Evolutionary conservation across 2,329 filamentous ascomycete genomes (phyloP), one percentile per base, ranked within the genome.

Genomic region (Fonsecaea erecta): DNA sequence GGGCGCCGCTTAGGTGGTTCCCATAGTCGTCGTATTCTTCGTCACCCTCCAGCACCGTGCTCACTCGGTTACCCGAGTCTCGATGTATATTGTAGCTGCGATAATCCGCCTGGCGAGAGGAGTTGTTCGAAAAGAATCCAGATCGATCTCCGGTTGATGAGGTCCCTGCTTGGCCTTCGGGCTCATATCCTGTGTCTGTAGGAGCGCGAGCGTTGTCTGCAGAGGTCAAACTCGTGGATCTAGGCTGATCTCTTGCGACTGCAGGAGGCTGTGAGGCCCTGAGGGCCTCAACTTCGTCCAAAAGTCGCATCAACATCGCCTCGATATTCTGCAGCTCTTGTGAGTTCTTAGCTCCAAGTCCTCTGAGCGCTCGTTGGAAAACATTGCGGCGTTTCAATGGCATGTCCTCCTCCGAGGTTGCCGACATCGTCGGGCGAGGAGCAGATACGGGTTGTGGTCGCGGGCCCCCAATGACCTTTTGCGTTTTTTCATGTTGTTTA

Each of bases 321-420:
- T 95, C 92, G 68, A 97, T 97, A 72, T 92, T 90, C 69, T 88
- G 87, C 58, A 97, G 85, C 72, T 99, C 95, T 73, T 90, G 94
- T 7, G 90, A 88, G 58, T 92, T 94, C 80, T 95, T 96, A 74
- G 90, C 86, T 72, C 92, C 92, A 56, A 99, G 82, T 2, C 93
- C 93, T 75, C 96, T 94, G 56, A 99, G 83, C n/a, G 95, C 95
- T 68, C 94, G 88, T 73, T 90, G 91, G 80, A 98, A 95, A n/a
- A 99, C 86, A 74, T 92, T 97, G 78, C 92, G 91, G 75, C 92
- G 93, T 85, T 97, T 97, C 52, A 85, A 83, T 24, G 89, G 83
- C 46, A 83, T 73, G 52, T 89, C 86, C 34, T 87, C 85, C 18
- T 86, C 84, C 8, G 85, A 82, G 12, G 79, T 75, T 8, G 76